phyloP scores from a whole-genome alignment of 345 rosid genomes.

The Lepidium africanum region DNA sequence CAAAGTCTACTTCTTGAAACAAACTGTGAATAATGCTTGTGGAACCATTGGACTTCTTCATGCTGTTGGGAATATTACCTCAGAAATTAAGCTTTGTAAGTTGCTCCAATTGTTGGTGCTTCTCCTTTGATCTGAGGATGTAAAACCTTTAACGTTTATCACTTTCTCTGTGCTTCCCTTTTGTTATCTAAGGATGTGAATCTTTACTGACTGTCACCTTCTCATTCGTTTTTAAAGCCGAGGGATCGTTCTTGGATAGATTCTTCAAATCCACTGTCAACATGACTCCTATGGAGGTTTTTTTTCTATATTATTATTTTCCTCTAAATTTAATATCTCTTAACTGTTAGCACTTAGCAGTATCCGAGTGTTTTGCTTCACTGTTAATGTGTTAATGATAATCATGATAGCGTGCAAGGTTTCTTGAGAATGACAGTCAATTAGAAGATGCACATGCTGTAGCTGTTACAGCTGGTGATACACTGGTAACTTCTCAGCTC shows the following conservation, averaged over 20 bases:
- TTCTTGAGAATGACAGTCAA: constrained; percentile 69
- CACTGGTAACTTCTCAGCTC: constrained; percentile 37
- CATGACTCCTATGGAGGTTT: constrained; percentile 81
- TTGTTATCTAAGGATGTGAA: neutral
- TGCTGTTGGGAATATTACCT: constrained; percentile 74
- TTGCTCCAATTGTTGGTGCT: neutral
- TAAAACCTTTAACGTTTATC: neutral
- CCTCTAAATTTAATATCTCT: neutral
- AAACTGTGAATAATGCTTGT: constrained; percentile 95
- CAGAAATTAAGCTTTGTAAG: constrained; percentile 69
- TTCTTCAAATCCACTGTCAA: constrained; percentile 63
- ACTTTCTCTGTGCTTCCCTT: neutral
- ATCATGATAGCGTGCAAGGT: constrained; percentile 53
- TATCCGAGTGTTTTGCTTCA: neutral
- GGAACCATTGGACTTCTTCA: constrained; percentile 97
- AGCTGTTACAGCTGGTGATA: constrained; percentile 83
- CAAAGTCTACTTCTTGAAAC: constrained; percentile 86
- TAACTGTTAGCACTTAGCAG: neutral
- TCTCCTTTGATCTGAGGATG: neutral
- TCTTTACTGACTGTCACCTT: neutral
- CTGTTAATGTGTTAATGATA: neutral
- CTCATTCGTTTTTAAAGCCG: constrained; percentile 36
- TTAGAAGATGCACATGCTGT: constrained; percentile 85
- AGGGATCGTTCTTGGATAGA: constrained; percentile 73
- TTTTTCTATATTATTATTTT: neutral